Evolutionary conservation across 108 stramenopile species (phyloP).

Genomic region (Cyclostephanos invisitatus): DNA sequence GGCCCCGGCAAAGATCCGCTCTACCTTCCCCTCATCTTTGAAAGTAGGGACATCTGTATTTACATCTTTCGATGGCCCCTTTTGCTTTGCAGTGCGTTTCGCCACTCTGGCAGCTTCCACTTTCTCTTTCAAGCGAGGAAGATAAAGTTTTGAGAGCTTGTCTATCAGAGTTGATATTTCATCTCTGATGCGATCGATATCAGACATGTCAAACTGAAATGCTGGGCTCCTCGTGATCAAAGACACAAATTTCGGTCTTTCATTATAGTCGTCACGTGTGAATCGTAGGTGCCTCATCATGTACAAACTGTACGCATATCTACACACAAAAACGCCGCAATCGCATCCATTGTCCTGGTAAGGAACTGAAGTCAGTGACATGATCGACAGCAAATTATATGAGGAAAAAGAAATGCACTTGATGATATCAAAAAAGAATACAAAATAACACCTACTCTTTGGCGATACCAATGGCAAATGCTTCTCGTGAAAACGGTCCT

Average conservation of each 20-base stretch:
- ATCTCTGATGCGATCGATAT: slow-evolving; percentile 68
- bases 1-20: not conserved
- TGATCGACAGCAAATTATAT: not conserved
- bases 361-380: slow-evolving; percentile 58
- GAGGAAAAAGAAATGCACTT: not conserved
- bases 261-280: slow-evolving; percentile 29
- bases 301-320: slow-evolving; percentile 78
- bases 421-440: slow-evolving; percentile 1
- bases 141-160: slow-evolving; percentile 48
- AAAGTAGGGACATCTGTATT: not conserved
- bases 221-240: slow-evolving; percentile 51
- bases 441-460: slow-evolving; percentile 52
- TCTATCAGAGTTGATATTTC: slow-evolving; percentile 64
- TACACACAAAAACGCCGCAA: slow-evolving; percentile 90
- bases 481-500: slow-evolving; percentile 36
- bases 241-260: slow-evolving; percentile 23
- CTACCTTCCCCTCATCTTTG: not conserved
- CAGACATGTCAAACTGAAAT: slow-evolving; percentile 64
- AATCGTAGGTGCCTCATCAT: slow-evolving; percentile 53
- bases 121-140: slow-evolving; percentile 9
- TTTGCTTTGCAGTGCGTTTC: slow-evolving; percentile 6
- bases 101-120: slow-evolving; percentile 20
- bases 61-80: not conserved
- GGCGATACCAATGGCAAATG: slow-evolving; percentile 60
- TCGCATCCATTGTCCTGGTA: slow-evolving; percentile 84